Evolutionary conservation across 495 filamentous ascomycete species (phyloP), one percentile per base, ranked within the genome.

Genomic region (Aspergillus nidulans): DNA sequence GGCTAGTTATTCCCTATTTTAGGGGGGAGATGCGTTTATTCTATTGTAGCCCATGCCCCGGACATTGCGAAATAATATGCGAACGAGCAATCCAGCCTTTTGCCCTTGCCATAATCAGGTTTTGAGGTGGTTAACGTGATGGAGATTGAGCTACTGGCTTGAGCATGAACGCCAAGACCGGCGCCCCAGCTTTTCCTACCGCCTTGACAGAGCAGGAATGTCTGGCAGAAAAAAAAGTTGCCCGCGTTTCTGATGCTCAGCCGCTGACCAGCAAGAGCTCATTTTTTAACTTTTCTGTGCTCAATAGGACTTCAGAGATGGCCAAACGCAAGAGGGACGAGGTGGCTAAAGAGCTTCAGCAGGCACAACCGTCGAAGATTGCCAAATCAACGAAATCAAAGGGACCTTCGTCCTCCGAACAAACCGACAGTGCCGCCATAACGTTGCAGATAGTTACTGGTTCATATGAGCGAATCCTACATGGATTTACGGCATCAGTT

Each of bases 381-480:
- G 62, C 64, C 53, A 75, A 75, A 56, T 60, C 74, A 15, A 56
- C 63, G 30, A 56, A 62, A 12, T 60, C 48, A 2, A 45, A 63
- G 41, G 54, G 68, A 59, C 51, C 59, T 52, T 55, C 62, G 34
- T 36, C 58, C 20, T 42, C 47, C 23, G 34, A 59, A 9, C 25
- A 53, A 19, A 55, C 61, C 23, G 65, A 71, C 55, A 56, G 12
- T 43, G 52, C 65, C 34, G 66, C 77, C 34, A 56, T 82, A 43
- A 89, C 83, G 0, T 76, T 97, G 48, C 94, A 97, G 67, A 86
- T 99, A 52, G 78, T 97, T 46, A 88, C 91, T 19, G 94, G 94
- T 16, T 96, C 92, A 54, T 99, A 99, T 73, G 94, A 99, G 64
- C 84, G 90, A 52, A 83, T 92, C 39, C 80, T 99, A 39, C 94